Evolutionary conservation across 768 basidiomycete species (phyloP).

Genomic region (Leccinum broughii): DNA sequence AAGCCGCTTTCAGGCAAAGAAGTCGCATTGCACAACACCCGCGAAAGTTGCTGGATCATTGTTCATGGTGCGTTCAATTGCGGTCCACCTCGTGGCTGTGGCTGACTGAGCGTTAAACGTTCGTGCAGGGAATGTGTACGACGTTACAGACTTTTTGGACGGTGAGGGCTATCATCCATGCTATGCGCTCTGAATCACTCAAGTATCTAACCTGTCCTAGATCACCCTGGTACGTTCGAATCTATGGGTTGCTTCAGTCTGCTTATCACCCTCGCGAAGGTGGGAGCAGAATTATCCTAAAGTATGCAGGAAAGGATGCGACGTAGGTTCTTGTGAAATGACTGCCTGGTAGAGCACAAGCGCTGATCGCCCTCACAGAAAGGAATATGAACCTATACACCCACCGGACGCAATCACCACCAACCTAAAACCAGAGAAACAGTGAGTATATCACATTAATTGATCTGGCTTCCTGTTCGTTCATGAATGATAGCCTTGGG

Average conservation of each 20-base stretch:
- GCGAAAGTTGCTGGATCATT: conserved; percentile 80
- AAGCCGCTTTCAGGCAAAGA: conserved; percentile 44
- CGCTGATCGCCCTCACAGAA: conserved; percentile 37
- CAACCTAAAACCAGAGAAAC: conserved; percentile 81
- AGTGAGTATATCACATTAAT: conserved; percentile 43
- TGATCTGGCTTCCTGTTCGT: not conserved
- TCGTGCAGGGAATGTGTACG: conserved; percentile 66
- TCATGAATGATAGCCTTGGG: conserved; percentile 54
- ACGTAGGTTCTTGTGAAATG: conserved; percentile 53
- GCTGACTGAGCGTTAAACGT: conserved; percentile 11
- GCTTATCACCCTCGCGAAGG: conserved; percentile 40
- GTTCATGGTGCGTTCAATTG: conserved; percentile 59
- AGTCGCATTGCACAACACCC: conserved; percentile 54
- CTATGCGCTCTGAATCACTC: not conserved
- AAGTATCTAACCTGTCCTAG: conserved; percentile 29
- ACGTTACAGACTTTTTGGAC: conserved; percentile 76
- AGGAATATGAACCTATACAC: conserved; percentile 87
- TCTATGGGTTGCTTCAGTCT: not conserved
- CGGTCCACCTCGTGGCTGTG: not conserved
- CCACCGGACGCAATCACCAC: conserved; percentile 79
- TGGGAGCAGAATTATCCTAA: conserved; percentile 81
- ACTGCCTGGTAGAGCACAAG: not conserved
- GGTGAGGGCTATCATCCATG: conserved; percentile 38
- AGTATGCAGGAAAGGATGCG: conserved; percentile 88
- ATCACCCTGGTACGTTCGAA: conserved; percentile 58